Evolutionary conservation across 176 grass and related monocot genomes (phyloP).

Genomic region (Microstegium vimineum): DNA sequence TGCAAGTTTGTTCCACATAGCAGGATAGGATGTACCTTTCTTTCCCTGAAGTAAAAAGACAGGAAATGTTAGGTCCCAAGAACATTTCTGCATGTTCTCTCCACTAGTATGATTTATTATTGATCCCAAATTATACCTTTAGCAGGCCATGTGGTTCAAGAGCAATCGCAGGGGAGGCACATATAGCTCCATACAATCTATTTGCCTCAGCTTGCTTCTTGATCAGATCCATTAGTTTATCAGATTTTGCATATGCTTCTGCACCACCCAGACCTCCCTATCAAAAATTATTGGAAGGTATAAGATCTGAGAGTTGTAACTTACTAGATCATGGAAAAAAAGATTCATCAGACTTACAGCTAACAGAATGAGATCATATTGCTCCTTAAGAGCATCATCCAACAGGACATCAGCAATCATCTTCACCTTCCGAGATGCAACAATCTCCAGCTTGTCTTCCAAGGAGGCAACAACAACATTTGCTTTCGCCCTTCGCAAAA

Average conservation of each 20-base stretch:
- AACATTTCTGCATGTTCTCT: background rate
- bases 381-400: conserved; percentile 56
- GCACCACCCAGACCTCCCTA: conserved; percentile 77
- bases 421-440: conserved; percentile 79
- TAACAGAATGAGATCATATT: conserved; percentile 65
- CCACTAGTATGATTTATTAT: background rate
- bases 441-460: conserved; percentile 54
- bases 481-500: conserved; percentile 60
- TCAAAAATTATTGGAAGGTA: background rate
- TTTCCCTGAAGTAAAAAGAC: conserved; percentile 46
- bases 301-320: background rate
- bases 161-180: conserved; percentile 71
- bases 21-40: conserved; percentile 69
- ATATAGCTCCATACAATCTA: conserved; percentile 75
- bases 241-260: conserved; percentile 64
- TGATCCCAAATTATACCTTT: conserved; percentile 42
- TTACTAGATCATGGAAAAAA: background rate
- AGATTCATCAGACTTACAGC: conserved; percentile 41
- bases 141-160: conserved; percentile 63
- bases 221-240: conserved; percentile 54
- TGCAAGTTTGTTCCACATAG: conserved; percentile 59
- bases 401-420: conserved; percentile 64
- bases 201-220: conserved; percentile 57
- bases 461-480: conserved; percentile 64
- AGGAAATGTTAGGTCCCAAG: background rate